Evolutionary conservation across 2,329 filamentous ascomycete species (phyloP).

Genomic region (Nemania abortiva): DNA sequence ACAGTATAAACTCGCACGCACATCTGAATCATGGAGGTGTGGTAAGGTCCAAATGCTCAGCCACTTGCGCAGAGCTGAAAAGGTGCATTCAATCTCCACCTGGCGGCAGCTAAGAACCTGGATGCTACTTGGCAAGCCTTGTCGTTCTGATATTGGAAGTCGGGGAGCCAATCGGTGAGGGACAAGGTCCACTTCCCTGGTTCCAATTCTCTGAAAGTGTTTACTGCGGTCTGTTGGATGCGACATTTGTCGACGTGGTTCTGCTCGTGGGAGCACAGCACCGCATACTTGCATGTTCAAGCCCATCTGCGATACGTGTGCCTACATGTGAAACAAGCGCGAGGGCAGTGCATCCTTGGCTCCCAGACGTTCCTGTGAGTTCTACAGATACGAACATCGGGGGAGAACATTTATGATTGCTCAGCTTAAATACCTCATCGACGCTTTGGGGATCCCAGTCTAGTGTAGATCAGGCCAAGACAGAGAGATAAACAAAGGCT

Average conservation of each 20-base stretch:
- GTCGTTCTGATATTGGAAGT: slow-evolving; percentile 3
- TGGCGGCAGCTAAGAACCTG: slow-evolving; percentile 12
- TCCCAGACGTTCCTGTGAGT: not conserved
- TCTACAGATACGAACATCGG: not conserved
- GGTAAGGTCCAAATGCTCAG: slow-evolving; percentile 29
- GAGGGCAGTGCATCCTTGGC: slow-evolving; percentile 14
- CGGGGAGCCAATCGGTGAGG: slow-evolving; percentile 15
- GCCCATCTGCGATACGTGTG: not conserved
- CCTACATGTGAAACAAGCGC: not conserved
- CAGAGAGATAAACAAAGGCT: slow-evolving; percentile 23
- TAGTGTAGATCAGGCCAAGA: slow-evolving; percentile 45
- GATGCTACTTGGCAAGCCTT: slow-evolving; percentile 22
- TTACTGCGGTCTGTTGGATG: not conserved
- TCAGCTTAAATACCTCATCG: not conserved
- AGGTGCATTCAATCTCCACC: slow-evolving; percentile 28
- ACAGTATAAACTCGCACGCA: slow-evolving; percentile 4
- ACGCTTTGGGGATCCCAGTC: not conserved
- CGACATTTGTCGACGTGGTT: slow-evolving; percentile 15
- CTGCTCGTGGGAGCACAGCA: not conserved
- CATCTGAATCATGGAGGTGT: not conserved
- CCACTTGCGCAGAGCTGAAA: slow-evolving; percentile 32
- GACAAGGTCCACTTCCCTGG: slow-evolving; percentile 9
- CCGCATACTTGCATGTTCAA: slow-evolving; percentile 1
- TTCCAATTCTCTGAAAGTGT: not conserved
- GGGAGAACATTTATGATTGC: not conserved